Percentiles rank a stretch among this genome's conserved stretches.
phyloP scores from a whole-genome alignment of 1,284 basidiomycete species.

The Stereum hirsutum region DNA sequence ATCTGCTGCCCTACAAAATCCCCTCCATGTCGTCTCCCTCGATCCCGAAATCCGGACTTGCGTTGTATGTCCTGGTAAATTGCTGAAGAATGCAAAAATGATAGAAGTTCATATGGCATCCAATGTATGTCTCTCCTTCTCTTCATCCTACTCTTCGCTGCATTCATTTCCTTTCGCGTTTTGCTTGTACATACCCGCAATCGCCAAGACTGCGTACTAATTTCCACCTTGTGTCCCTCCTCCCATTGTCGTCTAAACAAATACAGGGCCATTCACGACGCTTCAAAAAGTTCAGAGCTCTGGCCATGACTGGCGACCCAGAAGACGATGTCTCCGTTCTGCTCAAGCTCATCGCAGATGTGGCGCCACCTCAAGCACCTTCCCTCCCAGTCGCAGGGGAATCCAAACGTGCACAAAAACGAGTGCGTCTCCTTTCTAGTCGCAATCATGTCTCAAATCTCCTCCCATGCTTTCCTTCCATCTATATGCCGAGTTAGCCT shows the following conservation, averaged over 20 bases:
- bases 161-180: too few species aligned
- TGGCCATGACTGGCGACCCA: conserved; percentile 27
- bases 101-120: conserved; percentile 53
- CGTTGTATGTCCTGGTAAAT: conserved; percentile 67
- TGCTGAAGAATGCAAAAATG: conserved; percentile 59
- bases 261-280: conserved; percentile 6
- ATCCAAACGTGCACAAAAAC: conserved; percentile 51
- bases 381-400: conserved; percentile 37
- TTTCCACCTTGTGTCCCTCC: too few species aligned
- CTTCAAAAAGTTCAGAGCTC: conserved; percentile 36
- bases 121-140: conserved; percentile 62
- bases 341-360: conserved; percentile 2
- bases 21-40: conserved; percentile 51
- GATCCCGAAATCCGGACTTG: conserved; percentile 50
- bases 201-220: too few species aligned
- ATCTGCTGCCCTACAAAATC: conserved; percentile 48
- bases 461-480: too few species aligned
- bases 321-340: conserved; percentile 32
- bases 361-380: too few species aligned
- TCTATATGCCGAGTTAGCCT: too few species aligned
- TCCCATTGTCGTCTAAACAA: too few species aligned
- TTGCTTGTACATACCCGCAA: too few species aligned
- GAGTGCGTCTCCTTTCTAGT: too few species aligned
- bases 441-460: too few species aligned
- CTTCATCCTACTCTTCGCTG: too few species aligned